phyloP scores from a whole-genome alignment of 2,329 filamentous ascomycete genomes.

The Pseudomassariella vexata region DNA sequence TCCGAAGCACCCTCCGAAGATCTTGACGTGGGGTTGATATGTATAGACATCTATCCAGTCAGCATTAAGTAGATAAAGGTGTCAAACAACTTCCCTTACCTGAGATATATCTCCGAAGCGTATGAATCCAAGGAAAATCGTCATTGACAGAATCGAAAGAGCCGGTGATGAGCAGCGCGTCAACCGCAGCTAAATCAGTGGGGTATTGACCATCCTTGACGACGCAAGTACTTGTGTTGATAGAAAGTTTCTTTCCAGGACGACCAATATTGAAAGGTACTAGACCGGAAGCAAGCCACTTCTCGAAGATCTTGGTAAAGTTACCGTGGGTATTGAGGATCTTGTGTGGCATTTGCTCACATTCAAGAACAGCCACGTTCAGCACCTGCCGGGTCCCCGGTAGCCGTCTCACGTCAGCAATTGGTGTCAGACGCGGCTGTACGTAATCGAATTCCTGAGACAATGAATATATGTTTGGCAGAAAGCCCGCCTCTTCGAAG shows the following conservation, averaged over 20 bases:
- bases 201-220: slow-evolving; percentile 5
- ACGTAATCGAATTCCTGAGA: no score
- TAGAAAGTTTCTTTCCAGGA: background rate
- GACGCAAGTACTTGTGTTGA: slow-evolving; percentile 4
- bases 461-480: no score
- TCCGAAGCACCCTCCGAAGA: slow-evolving; percentile 10
- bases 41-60: slow-evolving; percentile 3
- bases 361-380: slow-evolving; percentile 8
- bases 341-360: slow-evolving; percentile 5
- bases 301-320: slow-evolving; percentile 8
- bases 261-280: slow-evolving; percentile 1
- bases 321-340: slow-evolving; percentile 5
- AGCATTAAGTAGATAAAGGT: background rate
- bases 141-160: slow-evolving; percentile 6
- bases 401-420: no score
- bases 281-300: slow-evolving; percentile 6
- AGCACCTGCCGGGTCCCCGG: slow-evolving; percentile 1
- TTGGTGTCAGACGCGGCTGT: background rate
- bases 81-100: background rate
- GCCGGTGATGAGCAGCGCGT: slow-evolving; percentile 8
- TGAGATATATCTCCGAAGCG: slow-evolving; percentile 1
- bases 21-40: slow-evolving; percentile 5
- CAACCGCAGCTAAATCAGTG: background rate
- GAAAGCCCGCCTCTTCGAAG: no score
- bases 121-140: slow-evolving; percentile 6